Base-by-base conservation (phyloP, 2,329 filamentous ascomycete genomes). In the Colletotrichum sidae region DNA sequence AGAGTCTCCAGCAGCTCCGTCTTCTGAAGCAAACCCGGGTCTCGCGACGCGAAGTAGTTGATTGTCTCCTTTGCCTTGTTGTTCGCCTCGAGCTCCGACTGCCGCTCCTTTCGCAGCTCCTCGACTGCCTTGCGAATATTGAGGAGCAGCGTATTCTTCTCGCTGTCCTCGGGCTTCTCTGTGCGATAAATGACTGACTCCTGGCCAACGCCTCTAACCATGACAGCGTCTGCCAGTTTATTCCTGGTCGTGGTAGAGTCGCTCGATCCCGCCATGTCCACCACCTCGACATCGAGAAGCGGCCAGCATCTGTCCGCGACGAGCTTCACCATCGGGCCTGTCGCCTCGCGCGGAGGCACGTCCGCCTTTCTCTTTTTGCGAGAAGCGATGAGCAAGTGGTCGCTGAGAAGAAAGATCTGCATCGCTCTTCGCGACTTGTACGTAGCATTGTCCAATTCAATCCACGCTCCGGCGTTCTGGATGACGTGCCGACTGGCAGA, bases 271-370 rank as follows among this genome's bases (percentile, higher is more conserved):
- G 90, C 92, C 79, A 97, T 90, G 76, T 98, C 94, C 15, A 97
- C 90, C 70, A 98, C 90, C 72, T 97, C 93, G 46, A 98, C 94
- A 69, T 99, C 96, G 65, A 96, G 86, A 46, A 99, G 81, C 44
- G 94, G 91, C 93, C 95, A 98, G 78, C 96, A 99, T 60, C 94
- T 88, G 75, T 98, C 95, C 0, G 96, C 95, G 10, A 97, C 92
- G 44, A 97, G 86, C 76, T 97, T 97, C 6, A 89, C 89, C 67
- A 86, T 76, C 52, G 87, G 83, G 9, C 83, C 84, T 12, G 55
- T 55, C 46, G 79, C 77, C 59, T 84, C 81, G 12, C 78, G 75
- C 58, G 79, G 82, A 1, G 82, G 78, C 1, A 86, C 89, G 68
- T 97, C 94, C 3, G 90, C 83, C 72, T 94, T 93, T 72, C 95